These are phyloP conservation scores for Neocatenulostroma microsporum DNA, from an alignment of 2,329 filamentous ascomycete genomes.

Conservation along the genomic window DNA sequence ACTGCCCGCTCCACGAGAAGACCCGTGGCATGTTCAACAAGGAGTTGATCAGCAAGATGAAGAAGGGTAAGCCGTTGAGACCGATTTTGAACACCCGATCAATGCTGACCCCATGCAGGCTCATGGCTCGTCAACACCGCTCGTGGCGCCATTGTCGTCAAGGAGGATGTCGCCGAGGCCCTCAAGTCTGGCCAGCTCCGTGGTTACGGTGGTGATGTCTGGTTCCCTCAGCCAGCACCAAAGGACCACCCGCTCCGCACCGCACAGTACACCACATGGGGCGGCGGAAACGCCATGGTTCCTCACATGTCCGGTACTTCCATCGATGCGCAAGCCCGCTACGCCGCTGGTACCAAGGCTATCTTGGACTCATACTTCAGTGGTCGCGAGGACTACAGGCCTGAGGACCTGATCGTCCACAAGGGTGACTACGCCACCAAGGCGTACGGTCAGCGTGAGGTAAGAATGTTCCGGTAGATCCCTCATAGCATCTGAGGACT, in stretches of 20 bases:
- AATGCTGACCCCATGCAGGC: slow-evolving; percentile 41
- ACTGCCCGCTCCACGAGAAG: slow-evolving; percentile 98
- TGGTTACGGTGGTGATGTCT: slow-evolving; percentile 82
- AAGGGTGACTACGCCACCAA: slow-evolving; percentile 90
- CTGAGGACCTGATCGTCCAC: slow-evolving; percentile 84
- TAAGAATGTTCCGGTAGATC: too few relatives aligned
- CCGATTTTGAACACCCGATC: too few relatives aligned
- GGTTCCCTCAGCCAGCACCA: slow-evolving; percentile 96
- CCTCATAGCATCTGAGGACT: too few relatives aligned
- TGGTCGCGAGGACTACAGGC: slow-evolving; percentile 78
- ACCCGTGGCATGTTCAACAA: slow-evolving; percentile 96
- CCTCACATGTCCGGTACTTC: slow-evolving; percentile 98
- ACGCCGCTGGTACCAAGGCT: slow-evolving; percentile 56
- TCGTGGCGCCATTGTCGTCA: slow-evolving; percentile 96
- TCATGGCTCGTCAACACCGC: slow-evolving; percentile 98
- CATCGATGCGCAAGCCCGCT: slow-evolving; percentile 88
- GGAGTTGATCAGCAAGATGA: slow-evolving; percentile 98
- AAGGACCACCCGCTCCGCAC: slow-evolving; percentile 86
- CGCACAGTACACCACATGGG: slow-evolving; percentile 80
- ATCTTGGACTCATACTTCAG: slow-evolving; percentile 89
- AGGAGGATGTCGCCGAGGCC: slow-evolving; percentile 94
- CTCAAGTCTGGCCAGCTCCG: slow-evolving; percentile 86
- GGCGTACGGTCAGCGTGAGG: slow-evolving; percentile 66
- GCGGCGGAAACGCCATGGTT: slow-evolving; percentile 97
- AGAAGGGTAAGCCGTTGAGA: slow-evolving; percentile 76